Evolutionary conservation across 2,329 filamentous ascomycete species (phyloP).

Genomic region (Beauveria varroae): DNA sequence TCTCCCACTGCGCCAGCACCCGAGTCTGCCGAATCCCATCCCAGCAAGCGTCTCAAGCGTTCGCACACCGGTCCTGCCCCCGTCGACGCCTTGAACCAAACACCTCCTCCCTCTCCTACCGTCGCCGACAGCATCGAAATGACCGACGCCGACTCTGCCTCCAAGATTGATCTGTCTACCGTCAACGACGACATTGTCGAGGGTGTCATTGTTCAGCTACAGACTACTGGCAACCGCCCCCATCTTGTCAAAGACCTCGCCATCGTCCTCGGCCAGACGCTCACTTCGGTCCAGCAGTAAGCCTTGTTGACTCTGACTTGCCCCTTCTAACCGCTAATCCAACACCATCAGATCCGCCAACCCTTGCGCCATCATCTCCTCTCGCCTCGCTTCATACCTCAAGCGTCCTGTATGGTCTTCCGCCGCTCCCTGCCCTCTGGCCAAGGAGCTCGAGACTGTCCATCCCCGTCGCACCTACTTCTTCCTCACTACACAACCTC

Average conservation of each 20-base stretch:
- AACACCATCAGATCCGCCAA: slow-evolving; percentile 71
- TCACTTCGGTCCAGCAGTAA: slow-evolving; percentile 87
- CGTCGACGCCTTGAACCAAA: slow-evolving; percentile 67
- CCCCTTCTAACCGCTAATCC: slow-evolving; percentile 14
- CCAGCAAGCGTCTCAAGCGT: slow-evolving; percentile 67
- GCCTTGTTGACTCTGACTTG: slow-evolving; percentile 29
- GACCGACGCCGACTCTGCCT: slow-evolving; percentile 17
- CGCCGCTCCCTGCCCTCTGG: slow-evolving; percentile 73
- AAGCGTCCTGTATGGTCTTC: slow-evolving; percentile 79
- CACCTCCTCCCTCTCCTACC: slow-evolving; percentile 47
- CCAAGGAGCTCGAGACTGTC: slow-evolving; percentile 85
- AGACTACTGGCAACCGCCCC: slow-evolving; percentile 84
- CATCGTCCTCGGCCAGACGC: slow-evolving; percentile 64
- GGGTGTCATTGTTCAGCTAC: slow-evolving; percentile 78
- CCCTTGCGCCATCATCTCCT: slow-evolving; percentile 90
- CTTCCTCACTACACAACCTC: slow-evolving; percentile 82
- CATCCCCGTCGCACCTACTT: slow-evolving; percentile 96
- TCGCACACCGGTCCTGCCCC: slow-evolving; percentile 52
- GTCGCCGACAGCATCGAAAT: slow-evolving; percentile 22
- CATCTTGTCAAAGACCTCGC: slow-evolving; percentile 94
- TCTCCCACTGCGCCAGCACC: slow-evolving; percentile 17
- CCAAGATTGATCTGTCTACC: slow-evolving; percentile 57
- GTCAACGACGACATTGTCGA: slow-evolving; percentile 96
- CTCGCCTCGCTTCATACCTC: slow-evolving; percentile 79
- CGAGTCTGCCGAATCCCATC: slow-evolving; percentile 29